Evolutionary conservation across 257 asterid genomes (phyloP).

Genomic region (Solanum bulbocastanum): DNA sequence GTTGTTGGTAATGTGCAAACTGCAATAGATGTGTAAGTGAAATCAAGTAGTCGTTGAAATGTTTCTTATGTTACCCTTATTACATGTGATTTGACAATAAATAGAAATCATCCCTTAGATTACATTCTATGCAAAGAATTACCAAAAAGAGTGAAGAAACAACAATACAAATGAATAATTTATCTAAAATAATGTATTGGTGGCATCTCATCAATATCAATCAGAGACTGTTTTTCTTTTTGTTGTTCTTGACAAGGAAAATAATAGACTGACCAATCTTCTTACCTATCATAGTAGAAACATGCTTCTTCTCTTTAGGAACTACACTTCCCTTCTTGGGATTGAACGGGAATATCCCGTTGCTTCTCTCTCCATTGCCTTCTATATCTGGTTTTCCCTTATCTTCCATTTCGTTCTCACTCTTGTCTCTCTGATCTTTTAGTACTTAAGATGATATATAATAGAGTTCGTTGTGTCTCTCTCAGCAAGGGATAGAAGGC

Average conservation of each 20-base stretch:
- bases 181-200: not conserved
- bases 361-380: not conserved
- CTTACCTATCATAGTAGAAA: not conserved
- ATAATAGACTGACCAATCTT: not conserved
- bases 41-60: not conserved
- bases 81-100: not conserved
- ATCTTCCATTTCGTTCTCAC: not conserved
- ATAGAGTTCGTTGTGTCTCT: not conserved
- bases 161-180: not conserved
- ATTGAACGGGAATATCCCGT: not conserved
- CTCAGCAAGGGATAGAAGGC: not conserved
- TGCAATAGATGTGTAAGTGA: not conserved
- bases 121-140: not conserved
- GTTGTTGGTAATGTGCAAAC: not conserved
- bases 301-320: not conserved
- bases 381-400: not conserved
- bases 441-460: not conserved
- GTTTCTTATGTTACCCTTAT: not conserved
- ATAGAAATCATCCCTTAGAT: not conserved
- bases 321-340: not conserved
- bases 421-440: not conserved
- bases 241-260: not conserved
- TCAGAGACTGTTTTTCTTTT: not conserved
- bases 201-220: not conserved
- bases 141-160: not conserved